Conservation (phyloP, 2,329 filamentous ascomycete genomes). For the Polytolypa hystricis region DNA sequence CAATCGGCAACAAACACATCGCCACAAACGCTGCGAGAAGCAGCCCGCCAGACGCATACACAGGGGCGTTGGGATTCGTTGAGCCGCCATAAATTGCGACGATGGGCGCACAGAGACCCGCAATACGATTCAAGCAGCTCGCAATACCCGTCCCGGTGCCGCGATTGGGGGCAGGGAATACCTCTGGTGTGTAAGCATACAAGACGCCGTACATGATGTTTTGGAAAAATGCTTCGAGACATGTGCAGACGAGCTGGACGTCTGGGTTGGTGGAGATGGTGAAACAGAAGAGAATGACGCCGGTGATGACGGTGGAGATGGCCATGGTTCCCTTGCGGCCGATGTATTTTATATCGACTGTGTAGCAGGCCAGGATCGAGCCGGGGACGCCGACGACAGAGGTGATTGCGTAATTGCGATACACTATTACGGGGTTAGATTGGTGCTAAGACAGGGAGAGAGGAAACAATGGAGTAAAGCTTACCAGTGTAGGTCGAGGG, state of each 20-base stretch:
- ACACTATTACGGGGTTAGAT: conserved; percentile 37
- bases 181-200: conserved; percentile 49
- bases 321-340: conserved; percentile 49
- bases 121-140: conserved; percentile 35
- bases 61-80: conserved; percentile 31
- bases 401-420: conserved; percentile 75
- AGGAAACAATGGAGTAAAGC: neutral
- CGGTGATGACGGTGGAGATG: conserved; percentile 40
- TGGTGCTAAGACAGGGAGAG: neutral
- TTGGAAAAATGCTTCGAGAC: conserved; percentile 46
- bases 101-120: conserved; percentile 34
- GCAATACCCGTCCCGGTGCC: conserved; percentile 44
- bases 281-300: conserved; percentile 45
- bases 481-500: conserved; percentile 22
- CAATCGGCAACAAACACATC: conserved; percentile 36
- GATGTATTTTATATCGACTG: conserved; percentile 57
- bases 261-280: conserved; percentile 38
- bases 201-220: conserved; percentile 48
- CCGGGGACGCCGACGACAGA: conserved; percentile 67
- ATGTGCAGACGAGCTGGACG: conserved; percentile 42
- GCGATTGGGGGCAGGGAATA: conserved; percentile 45
- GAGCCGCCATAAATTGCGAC: conserved; percentile 32
- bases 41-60: conserved; percentile 35
- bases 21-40: conserved; percentile 36
- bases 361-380: conserved; percentile 60